Conservation (phyloP, 495 filamentous ascomycete species). For the Xylaria bambusicola region DNA sequence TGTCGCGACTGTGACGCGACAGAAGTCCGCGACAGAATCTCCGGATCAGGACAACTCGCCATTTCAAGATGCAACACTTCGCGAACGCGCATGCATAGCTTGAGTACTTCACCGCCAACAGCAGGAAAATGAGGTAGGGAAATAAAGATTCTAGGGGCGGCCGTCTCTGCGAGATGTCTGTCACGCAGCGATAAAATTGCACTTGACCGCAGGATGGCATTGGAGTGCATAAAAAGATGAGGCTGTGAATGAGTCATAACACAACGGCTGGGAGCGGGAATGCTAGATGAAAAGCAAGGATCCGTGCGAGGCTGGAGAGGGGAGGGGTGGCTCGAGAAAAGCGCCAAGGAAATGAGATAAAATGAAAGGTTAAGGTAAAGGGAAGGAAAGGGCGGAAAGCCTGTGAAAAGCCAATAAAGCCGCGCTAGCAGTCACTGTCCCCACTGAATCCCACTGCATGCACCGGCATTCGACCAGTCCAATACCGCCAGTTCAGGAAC, state of each 20-base stretch:
- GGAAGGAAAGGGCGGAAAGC: slow-evolving; percentile 7
- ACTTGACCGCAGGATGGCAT: slow-evolving; percentile 9
- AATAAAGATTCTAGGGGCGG: not conserved
- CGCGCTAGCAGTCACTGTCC: not conserved
- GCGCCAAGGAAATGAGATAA: slow-evolving; percentile 1
- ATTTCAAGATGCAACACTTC: not conserved
- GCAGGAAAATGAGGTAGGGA: not conserved
- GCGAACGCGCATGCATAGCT: not conserved
- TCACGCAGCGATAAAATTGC: slow-evolving; percentile 1
- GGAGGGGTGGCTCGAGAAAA: slow-evolving; percentile 16
- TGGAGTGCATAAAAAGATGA: slow-evolving; percentile 17
- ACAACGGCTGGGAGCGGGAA: slow-evolving; percentile 18
- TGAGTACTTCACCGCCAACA: too few relatives aligned
- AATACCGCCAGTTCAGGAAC: not conserved
- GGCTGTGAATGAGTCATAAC: slow-evolving; percentile 22
- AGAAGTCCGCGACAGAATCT: not conserved
- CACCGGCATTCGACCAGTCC: slow-evolving; percentile 30
- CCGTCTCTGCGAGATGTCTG: not conserved
- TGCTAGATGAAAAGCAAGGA: slow-evolving; percentile 11
- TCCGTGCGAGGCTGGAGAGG: slow-evolving; percentile 11
- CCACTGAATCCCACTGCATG: slow-evolving; percentile 22
- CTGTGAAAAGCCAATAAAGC: slow-evolving; percentile 12
- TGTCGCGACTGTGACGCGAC: not conserved
- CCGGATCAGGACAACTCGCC: not conserved
- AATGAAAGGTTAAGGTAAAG: not conserved